These are phyloP conservation scores for Papiliotrema laurentii DNA, from an alignment of 1,284 basidiomycete species.

Conservation along the genomic window DNA sequence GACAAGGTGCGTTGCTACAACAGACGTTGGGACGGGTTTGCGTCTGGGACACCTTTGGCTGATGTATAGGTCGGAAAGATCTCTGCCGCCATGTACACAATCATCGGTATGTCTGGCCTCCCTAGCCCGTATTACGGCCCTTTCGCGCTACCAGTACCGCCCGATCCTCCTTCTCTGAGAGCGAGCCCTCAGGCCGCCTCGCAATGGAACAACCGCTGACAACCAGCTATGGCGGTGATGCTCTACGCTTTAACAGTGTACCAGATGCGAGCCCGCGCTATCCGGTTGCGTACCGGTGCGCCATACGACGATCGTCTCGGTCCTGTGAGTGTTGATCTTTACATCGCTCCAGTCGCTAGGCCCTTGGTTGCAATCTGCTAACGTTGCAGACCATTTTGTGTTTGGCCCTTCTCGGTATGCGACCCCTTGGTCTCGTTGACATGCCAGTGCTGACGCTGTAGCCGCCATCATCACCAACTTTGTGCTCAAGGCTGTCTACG, in stretches of 20 bases:
- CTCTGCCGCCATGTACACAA: conserved; percentile 48
- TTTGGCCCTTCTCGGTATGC: conserved; percentile 70
- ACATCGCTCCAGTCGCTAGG: conserved; percentile 9
- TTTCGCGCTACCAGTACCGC: too few species aligned
- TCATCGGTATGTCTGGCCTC: conserved; percentile 38
- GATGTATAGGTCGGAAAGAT: conserved; percentile 44
- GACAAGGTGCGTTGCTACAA: conserved; percentile 79
- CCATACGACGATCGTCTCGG: conserved; percentile 97
- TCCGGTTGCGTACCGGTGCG: conserved; percentile 83
- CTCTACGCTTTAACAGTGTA: conserved; percentile 90
- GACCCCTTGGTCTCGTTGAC: too few species aligned
- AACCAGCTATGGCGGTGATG: conserved; percentile 90
- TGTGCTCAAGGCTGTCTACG: conserved; percentile 55
- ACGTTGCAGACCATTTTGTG: conserved; percentile 72
- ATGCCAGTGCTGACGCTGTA: conserved; percentile 33
- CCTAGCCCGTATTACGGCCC: conserved; percentile 12
- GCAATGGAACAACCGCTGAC: conserved; percentile 4
- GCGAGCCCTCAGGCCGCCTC: not conserved
- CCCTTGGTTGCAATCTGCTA: conserved; percentile 30
- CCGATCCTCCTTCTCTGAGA: too few species aligned
- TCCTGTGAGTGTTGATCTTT: conserved; percentile 55
- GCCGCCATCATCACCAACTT: conserved; percentile 89
- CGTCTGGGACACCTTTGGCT: not conserved
- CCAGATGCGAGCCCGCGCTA: conserved; percentile 92
- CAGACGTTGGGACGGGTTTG: not conserved